Evolutionary conservation across 2,329 filamentous ascomycete genomes (phyloP).

Genomic region (Pseudogymnoascus destructans): DNA sequence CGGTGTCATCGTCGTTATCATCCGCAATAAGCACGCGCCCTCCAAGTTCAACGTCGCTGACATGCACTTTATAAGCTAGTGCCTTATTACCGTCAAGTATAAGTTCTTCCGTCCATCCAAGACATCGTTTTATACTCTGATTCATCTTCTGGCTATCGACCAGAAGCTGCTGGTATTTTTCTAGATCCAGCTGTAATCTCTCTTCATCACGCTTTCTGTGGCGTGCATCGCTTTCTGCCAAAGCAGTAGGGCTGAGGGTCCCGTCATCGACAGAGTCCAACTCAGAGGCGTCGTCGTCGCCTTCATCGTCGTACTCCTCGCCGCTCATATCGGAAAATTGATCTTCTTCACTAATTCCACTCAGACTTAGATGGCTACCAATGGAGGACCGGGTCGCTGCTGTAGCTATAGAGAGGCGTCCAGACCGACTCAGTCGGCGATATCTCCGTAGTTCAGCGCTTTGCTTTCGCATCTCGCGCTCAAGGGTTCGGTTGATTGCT

Average conservation of each 20-base stretch:
- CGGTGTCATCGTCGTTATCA: constrained; percentile 35
- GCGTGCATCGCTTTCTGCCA: constrained; percentile 33
- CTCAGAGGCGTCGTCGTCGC: constrained; percentile 38
- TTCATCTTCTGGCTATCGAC: constrained; percentile 91
- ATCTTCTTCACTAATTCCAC: constrained; percentile 11
- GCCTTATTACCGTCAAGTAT: constrained; percentile 83
- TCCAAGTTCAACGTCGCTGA: constrained; percentile 69
- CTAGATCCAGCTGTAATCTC: constrained; percentile 69
- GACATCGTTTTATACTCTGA: constrained; percentile 78
- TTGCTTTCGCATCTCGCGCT: constrained; percentile 83
- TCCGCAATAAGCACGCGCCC: constrained; percentile 64
- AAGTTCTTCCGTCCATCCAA: constrained; percentile 79
- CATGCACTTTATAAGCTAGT: constrained; percentile 65
- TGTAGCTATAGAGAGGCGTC: constrained; percentile 51
- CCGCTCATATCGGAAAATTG: constrained; percentile 39
- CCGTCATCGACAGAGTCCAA: constrained; percentile 29
- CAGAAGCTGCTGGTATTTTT: constrained; percentile 78
- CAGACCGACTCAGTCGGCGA: constrained; percentile 71
- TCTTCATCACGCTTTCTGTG: constrained; percentile 66
- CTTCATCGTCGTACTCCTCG: constrained; percentile 32
- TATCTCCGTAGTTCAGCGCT: constrained; percentile 77
- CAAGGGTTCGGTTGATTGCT: constrained; percentile 86
- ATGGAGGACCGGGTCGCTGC: constrained; percentile 34
- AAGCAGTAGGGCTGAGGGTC: constrained; percentile 29
- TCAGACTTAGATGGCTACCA: constrained; percentile 30